Conservation (phyloP, 805 yeast species). For the Yamadazyma olivae region DNA sequence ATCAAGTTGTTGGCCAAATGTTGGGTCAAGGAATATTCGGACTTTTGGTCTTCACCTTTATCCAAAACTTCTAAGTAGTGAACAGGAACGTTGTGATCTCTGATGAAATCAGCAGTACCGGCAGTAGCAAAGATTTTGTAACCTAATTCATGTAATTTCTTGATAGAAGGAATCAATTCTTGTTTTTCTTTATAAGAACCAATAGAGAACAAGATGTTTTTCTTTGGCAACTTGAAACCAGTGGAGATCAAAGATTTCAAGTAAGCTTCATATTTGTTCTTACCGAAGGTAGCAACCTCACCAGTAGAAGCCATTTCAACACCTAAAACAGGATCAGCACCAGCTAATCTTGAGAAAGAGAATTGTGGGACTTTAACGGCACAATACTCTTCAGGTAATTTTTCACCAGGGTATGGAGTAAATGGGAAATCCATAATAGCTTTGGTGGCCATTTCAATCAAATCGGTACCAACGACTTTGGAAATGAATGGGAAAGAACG, state of each 20-base stretch:
- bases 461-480: constrained; percentile 91
- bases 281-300: constrained; percentile 96
- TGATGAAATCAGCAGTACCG: constrained; percentile 97
- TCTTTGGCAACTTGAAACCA: constrained; percentile 92
- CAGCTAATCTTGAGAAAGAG: constrained; percentile 96
- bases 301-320: constrained; percentile 99
- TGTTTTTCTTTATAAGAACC: constrained; percentile 97
- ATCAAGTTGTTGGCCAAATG: constrained; percentile 96
- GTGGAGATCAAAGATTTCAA: constrained; percentile 91
- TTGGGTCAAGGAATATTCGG: constrained; percentile 93
- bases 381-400: constrained; percentile 90
- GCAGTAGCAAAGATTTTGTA: constrained; percentile 94
- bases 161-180: constrained; percentile 86
- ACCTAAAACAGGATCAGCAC: constrained; percentile 98
- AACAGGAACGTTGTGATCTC: constrained; percentile 92
- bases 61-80: constrained; percentile 87
- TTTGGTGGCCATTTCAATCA: constrained; percentile 90
- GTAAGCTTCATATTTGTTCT: constrained; percentile 95
- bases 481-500: constrained; percentile 99
- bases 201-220: constrained; percentile 87
- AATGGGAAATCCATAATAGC: constrained; percentile 84
- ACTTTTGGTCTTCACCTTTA: constrained; percentile 74
- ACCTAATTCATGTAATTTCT: constrained; percentile 77
- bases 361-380: constrained; percentile 89
- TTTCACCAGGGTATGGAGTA: constrained; percentile 84